Evolutionary conservation across 352 stramenopile species (phyloP).

Genomic region (Globisporangium alternatum): DNA sequence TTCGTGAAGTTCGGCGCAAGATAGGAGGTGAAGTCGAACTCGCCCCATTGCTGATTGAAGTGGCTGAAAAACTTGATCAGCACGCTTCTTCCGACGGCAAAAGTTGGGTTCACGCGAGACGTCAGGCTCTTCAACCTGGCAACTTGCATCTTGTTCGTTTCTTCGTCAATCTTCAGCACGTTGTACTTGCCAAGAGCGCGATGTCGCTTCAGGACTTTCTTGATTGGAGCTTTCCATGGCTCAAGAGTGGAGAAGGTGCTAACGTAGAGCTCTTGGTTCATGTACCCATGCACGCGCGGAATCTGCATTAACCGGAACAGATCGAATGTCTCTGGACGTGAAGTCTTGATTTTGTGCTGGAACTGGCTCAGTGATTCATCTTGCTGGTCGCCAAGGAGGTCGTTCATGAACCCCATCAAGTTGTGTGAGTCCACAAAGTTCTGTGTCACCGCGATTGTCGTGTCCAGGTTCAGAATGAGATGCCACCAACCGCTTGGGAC

Average conservation of each 20-base stretch:
- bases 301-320: constrained; percentile 65
- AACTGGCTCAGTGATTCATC: constrained; percentile 55
- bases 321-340: constrained; percentile 57
- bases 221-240: constrained; percentile 56
- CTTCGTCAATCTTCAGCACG: constrained; percentile 15
- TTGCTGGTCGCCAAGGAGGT: constrained; percentile 61
- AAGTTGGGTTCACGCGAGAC: constrained; percentile 75
- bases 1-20: constrained; percentile 50
- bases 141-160: constrained; percentile 26
- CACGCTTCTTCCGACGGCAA: constrained; percentile 53
- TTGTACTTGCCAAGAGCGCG: constrained; percentile 23
- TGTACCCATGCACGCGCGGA: constrained; percentile 50
- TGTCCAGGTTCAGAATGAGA: constrained; percentile 94
- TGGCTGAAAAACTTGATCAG: constrained; percentile 85
- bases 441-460: constrained; percentile 94
- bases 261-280: constrained; percentile 61
- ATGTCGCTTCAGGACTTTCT: constrained; percentile 55
- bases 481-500: constrained; percentile 98
- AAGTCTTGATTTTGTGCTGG: constrained; percentile 42
- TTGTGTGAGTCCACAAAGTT: constrained; percentile 93
- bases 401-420: constrained; percentile 64
- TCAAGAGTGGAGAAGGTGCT: constrained; percentile 53
- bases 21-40: constrained; percentile 72
- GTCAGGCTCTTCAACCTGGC: constrained; percentile 60
- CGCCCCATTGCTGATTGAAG: constrained; percentile 79